phyloP scores from a whole-genome alignment of 2,329 filamentous ascomycete species.

The Penicillium sp. region DNA sequence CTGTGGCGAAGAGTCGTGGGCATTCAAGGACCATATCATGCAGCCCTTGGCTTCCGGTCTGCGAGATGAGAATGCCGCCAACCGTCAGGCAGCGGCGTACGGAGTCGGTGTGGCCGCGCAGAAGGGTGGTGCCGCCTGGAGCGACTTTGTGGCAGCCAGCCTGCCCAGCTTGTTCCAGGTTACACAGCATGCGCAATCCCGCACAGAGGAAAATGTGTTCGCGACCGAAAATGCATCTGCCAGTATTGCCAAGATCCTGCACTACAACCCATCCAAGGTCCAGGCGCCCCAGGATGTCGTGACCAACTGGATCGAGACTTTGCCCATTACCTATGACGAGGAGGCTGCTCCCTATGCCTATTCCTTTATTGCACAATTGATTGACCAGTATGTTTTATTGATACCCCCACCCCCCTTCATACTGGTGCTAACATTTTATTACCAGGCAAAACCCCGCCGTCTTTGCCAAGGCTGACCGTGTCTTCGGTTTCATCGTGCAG shows the following conservation, averaged over 20 bases:
- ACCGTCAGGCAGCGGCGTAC: constrained; percentile 92
- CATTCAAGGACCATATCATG: constrained; percentile 81
- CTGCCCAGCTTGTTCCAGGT: constrained; percentile 82
- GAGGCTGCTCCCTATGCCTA: constrained; percentile 97
- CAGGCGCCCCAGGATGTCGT: constrained; percentile 72
- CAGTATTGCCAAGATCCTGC: constrained; percentile 93
- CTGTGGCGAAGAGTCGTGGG: constrained; percentile 82
- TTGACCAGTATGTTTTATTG: constrained; percentile 75
- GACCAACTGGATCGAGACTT: constrained; percentile 81
- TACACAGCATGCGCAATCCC: constrained; percentile 73
- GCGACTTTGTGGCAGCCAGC: constrained; percentile 77
- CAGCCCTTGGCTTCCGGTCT: constrained; percentile 84
- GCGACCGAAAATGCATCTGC: constrained; percentile 97
- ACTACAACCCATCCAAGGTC: constrained; percentile 79
- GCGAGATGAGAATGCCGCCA: constrained; percentile 80
- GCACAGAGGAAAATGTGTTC: constrained; percentile 90
- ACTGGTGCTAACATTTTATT: constrained; percentile 12
- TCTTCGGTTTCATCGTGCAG: constrained; percentile 81
- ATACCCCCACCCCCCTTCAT: background rate
- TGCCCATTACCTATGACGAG: constrained; percentile 92
- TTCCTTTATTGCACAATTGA: constrained; percentile 83
- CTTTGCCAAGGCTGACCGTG: constrained; percentile 70
- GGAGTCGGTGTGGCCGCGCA: constrained; percentile 94
- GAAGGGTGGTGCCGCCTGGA: constrained; percentile 82
- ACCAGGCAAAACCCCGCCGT: constrained; percentile 80